Evolutionary conservation across 2,329 filamentous ascomycete species (phyloP), one percentile per base, ranked within the genome.

Genomic region (Elsinoe fawcettii): DNA sequence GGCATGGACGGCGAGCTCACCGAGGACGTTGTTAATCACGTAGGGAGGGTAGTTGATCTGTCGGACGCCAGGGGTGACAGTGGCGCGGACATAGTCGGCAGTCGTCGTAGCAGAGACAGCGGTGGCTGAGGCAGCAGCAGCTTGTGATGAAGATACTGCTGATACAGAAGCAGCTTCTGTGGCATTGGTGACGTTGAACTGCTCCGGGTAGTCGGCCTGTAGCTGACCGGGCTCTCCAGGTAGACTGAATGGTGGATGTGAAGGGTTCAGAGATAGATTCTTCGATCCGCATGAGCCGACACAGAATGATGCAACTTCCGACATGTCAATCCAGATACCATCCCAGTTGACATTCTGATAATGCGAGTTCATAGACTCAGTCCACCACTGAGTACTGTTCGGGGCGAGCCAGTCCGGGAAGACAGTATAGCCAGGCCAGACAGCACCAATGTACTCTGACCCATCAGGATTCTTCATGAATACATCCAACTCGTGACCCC

Each of bases 11-110:
- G 82, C 84, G 9, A 56, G 30, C 4, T 56, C 54, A 9, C 54
- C 54, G 43, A 87, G 79, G 39, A 83, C 80, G 67, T 91, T 81
- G 68, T 90, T 84, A 66, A 92, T 85, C 5, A 83, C 80, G 65
- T 92, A 93, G 2, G 88, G 86, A 20, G 88, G 88, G 63, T 84
- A 78, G 64, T 90, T 82, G 58, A 92, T 71, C 64, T 90, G 79
- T 18, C 88, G 80, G 11, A 75, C 74, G 1, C 84, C 85, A 0
- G 80, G 75, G 0, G 82, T 86, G 1, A 84, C 81, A 1, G 75
- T 83, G 0, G 80, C 83, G 3, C 79, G 77, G 49, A 63, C 59
- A 12, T 70, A 71, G 0, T 73, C 63, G 1, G 64, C 67, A 0
- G 69, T 68, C 2, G 69, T 67, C 23, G 63, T 63, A 6, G 63